Conservation (phyloP, 768 basidiomycete species). For the Myochromella boudieri region DNA sequence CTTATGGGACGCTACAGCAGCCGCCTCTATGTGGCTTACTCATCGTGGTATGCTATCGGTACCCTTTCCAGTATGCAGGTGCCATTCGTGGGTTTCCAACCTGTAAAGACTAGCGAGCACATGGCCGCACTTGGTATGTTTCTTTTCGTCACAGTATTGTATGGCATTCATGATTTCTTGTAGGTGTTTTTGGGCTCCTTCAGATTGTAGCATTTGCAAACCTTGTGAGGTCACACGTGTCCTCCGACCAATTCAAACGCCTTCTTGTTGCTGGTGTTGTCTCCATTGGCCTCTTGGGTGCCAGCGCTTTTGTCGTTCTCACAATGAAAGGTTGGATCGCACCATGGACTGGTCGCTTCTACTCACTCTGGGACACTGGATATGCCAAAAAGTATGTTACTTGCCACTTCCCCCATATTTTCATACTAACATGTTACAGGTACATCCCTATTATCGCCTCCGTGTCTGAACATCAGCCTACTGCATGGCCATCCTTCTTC, state of each 20-base stretch:
- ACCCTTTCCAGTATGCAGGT: slow-evolving; percentile 99
- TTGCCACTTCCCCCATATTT: slow-evolving; percentile 6
- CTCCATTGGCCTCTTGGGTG: slow-evolving; percentile 67
- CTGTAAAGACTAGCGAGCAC: slow-evolving; percentile 96
- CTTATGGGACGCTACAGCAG: slow-evolving; percentile 95
- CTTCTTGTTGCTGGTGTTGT: slow-evolving; percentile 73
- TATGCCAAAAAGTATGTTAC: slow-evolving; percentile 89
- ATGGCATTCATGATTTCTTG: slow-evolving; percentile 1
- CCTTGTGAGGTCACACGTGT: slow-evolving; percentile 84
- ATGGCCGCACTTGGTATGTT: slow-evolving; percentile 92
- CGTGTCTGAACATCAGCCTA: slow-evolving; percentile 98
- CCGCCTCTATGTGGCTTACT: slow-evolving; percentile 93
- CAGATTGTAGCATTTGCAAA: slow-evolving; percentile 95
- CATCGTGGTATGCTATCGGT: slow-evolving; percentile 97
- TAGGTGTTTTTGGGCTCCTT: slow-evolving; percentile 92
- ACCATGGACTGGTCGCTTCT: slow-evolving; percentile 99
- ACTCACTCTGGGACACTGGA: slow-evolving; percentile 98
- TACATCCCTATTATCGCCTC: slow-evolving; percentile 98
- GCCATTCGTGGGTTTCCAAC: slow-evolving; percentile 98
- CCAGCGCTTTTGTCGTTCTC: slow-evolving; percentile 70
- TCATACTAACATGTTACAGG: slow-evolving; percentile 36
- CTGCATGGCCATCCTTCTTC: slow-evolving; percentile 99
- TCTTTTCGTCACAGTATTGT: background rate
- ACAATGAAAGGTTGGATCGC: slow-evolving; percentile 96
- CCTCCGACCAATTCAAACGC: slow-evolving; percentile 88